Base-by-base conservation (phyloP, 306 rosid genomes). In the Ochetophila trinervis region DNA sequence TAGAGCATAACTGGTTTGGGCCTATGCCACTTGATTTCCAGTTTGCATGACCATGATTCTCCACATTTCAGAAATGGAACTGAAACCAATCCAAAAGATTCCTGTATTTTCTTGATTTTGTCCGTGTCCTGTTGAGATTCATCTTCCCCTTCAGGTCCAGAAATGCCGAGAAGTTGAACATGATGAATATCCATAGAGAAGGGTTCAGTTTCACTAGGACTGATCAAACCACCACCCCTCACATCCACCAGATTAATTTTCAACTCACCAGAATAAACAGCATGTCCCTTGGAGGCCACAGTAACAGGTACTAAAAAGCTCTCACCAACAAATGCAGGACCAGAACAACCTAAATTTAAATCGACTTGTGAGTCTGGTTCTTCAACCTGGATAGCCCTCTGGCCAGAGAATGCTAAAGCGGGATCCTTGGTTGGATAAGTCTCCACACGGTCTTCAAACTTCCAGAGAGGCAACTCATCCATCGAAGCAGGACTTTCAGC, bases 231-330 rank as follows among this genome's bases (percentile, higher is more conserved):
- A 72, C 91, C 97, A 44, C 99, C 97, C 72, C 72, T 82, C 18
- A 90, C 94, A 84, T 93, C 99, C 75, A 90, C 97, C 62, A 93
- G 85, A 82, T 93, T 93, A 80, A 93, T 93, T 86, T 93, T 93
- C 81, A 93, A 80, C 71, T 90, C 99, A 23, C 97, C 99, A 18
- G 86, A 81, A 76, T 80, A 74, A 74, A 93, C 84, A 50, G 69
- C 87, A 75, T 90, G 97, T 52, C 91, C 99, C 74, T 74, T 82
- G 76, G 96, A 79, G 66, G 82, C 70, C 65, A 93, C 74, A 13
- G 90, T 83, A 63, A 93, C 97, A 44, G 94, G 94, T 59, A 93
- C 79, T 59, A 87, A 51, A 80, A 93, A 93, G 74, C 82, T 68
- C 85, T 90, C 99, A 59, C 96, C 97, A 62, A 86, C 89, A 67